Evolutionary conservation across 2,329 filamentous ascomycete genomes (phyloP).

Genomic region (Leptosphaerulina australis): DNA sequence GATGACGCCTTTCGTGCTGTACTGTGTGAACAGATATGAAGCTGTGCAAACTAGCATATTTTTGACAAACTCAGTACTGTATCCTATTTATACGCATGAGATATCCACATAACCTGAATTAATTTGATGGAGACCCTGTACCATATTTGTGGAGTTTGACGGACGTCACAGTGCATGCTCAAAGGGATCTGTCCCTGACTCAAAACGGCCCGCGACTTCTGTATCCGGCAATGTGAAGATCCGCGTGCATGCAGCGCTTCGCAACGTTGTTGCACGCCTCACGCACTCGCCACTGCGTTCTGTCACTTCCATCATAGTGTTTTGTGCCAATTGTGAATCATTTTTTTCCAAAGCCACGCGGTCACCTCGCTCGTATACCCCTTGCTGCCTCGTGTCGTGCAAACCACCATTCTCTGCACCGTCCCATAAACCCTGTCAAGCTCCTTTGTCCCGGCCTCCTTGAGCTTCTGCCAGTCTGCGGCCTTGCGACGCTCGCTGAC

Average conservation of each 20-base stretch:
- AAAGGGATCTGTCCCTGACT: constrained; percentile 20
- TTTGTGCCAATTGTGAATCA: neutral
- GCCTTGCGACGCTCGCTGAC: constrained; percentile 22
- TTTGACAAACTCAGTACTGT: constrained; percentile 14
- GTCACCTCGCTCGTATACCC: constrained; percentile 1
- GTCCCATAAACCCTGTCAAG: constrained; percentile 29
- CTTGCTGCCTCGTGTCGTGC: constrained; percentile 20
- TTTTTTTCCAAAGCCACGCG: constrained; percentile 6
- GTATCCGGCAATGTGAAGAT: constrained; percentile 15
- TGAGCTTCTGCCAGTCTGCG: constrained; percentile 36
- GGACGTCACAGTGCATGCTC: constrained; percentile 2
- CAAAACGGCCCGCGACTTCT: constrained; percentile 23
- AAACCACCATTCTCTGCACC: constrained; percentile 17
- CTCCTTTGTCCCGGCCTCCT: constrained; percentile 37
- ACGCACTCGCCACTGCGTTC: neutral
- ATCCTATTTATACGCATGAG: constrained; percentile 11
- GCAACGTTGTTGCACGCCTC: constrained; percentile 14
- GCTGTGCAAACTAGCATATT: neutral
- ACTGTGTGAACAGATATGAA: neutral
- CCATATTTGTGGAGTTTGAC: constrained; percentile 18
- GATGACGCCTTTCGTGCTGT: constrained; percentile 17
- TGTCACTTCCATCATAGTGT: neutral
- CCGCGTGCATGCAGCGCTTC: constrained; percentile 9
- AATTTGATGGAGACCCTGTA: constrained; percentile 10
- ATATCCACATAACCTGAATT: constrained; percentile 12